A percentile compares a stretch with the other conserved stretches of the same genome.
These are phyloP conservation scores for Chalciporus piperatus DNA, from an alignment of 768 basidiomycete species.

Conservation along the genomic window DNA sequence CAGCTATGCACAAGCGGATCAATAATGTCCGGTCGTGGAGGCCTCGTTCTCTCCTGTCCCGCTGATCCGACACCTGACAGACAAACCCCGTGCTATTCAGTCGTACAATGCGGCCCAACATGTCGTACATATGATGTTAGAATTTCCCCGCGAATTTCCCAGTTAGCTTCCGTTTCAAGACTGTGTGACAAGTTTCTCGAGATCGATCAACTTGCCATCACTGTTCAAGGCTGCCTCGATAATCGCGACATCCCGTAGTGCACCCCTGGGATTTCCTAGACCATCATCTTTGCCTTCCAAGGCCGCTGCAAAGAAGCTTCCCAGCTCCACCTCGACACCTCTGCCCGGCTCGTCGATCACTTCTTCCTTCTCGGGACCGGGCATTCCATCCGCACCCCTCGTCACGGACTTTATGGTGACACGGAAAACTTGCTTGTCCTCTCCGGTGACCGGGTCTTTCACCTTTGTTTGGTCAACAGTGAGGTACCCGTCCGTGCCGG, in stretches of 20 bases:
- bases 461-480: conserved; percentile 37
- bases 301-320: conserved; percentile 58
- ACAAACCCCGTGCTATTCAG: background rate
- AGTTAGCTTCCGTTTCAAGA: background rate
- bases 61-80: background rate
- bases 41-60: background rate
- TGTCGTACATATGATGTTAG: background rate
- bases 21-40: background rate
- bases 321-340: conserved; percentile 58
- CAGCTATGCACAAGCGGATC: background rate
- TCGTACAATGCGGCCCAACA: background rate
- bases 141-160: background rate
- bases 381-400: conserved; percentile 18
- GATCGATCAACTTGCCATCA: conserved; percentile 56
- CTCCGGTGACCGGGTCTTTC: conserved; percentile 23
- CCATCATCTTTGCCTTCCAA: conserved; percentile 46
- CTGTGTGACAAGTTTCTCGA: conserved; percentile 36
- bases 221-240: conserved; percentile 77
- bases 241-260: conserved; percentile 73
- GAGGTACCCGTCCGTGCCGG: conserved; percentile 63
- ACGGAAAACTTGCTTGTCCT: conserved; percentile 30
- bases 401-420: conserved; percentile 37
- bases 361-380: conserved; percentile 38
- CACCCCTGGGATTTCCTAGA: conserved; percentile 57
- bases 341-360: conserved; percentile 43